Conservation (phyloP, 2,329 filamentous ascomycete species). For the Dichotomopilus funicola region DNA sequence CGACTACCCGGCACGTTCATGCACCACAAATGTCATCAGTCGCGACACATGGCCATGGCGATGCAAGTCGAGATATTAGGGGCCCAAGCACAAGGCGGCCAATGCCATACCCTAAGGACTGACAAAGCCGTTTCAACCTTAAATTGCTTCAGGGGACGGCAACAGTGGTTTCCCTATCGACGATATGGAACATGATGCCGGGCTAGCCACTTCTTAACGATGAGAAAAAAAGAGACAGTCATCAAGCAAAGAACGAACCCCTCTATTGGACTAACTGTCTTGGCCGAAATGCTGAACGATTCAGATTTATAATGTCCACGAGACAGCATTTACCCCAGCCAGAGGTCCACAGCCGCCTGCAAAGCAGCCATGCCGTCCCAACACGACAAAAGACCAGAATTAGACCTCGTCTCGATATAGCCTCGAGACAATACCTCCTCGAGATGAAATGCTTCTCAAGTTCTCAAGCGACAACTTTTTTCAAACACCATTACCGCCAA, state of each 20-base stretch:
- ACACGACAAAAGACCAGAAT: too few relatives aligned
- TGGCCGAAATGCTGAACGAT: slow-evolving; percentile 4
- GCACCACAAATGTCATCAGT: too few relatives aligned
- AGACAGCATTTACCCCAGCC: not conserved
- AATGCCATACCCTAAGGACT: not conserved
- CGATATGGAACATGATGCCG: slow-evolving; percentile 1
- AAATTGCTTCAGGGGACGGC: slow-evolving; percentile 4
- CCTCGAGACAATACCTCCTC: not conserved
- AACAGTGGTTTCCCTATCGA: slow-evolving; percentile 2
- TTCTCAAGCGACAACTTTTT: not conserved
- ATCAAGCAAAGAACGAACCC: not conserved
- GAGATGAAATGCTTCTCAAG: not conserved
- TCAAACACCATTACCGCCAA: not conserved
- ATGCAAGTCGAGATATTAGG: not conserved
- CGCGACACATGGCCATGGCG: not conserved
- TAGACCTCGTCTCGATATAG: too few relatives aligned
- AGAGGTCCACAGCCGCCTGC: too few relatives aligned
- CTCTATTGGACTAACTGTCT: slow-evolving; percentile 9
- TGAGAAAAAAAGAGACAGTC: not conserved
- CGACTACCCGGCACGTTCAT: too few relatives aligned
- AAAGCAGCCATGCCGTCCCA: too few relatives aligned
- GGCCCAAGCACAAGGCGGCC: not conserved
- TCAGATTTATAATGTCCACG: slow-evolving; percentile 1
- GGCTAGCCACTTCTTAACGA: not conserved
- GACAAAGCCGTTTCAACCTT: slow-evolving; percentile 5